Base-by-base conservation (phyloP, 352 stramenopile species). In the Phytopythium kandeliae region DNA sequence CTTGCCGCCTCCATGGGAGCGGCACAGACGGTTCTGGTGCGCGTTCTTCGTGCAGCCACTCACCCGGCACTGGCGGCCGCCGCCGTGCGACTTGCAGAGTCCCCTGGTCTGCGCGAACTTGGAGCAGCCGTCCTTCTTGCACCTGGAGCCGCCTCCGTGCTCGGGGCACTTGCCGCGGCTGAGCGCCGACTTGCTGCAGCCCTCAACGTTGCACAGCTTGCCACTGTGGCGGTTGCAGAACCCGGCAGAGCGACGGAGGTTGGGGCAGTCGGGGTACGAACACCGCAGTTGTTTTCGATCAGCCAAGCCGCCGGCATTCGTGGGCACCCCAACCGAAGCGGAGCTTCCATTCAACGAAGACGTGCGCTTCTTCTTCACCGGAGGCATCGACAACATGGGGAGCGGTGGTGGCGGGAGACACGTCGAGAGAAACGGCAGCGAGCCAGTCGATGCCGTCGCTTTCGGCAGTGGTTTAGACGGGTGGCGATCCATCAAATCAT, bases 31-130 rank as follows among this genome's bases (percentile, higher is more conserved):
- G 54, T 91, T 90, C 48, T 92, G 84, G 50, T 93, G 83, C 8
- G 78, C 80, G 49, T 91, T 89, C 67, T 95, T 95, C 21, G 68
- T 71, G 71, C 85, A 95, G 12, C 77, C 78, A 19, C 58, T 59
- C 40, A 93, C 66, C 34, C 78, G 86, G 60, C 85, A 95, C 51
- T 85, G 70, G 2, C 82, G 74, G 17, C 85, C 85, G 9, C 82
- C 85, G 5, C 85, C 85, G 40, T 96, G 86, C 8, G 80, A 89
- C 54, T 91, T 91, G 64, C 86, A 96, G 21, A 92, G 71, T 7
- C 85, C 84, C 13, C 79, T 66, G 2, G 80, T 88, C 52, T 91
- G 80, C 0, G 83, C 81, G 57, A 94, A 94, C 60, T 96, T 95
- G 49, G 69, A 73, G 55, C 86, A 96, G 17, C 74, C 80, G 9